A percentile compares a stretch with the other conserved stretches of the same genome.
phyloP scores from a whole-genome alignment of 2,329 filamentous ascomycete species.

The Dactylellina sp. region DNA sequence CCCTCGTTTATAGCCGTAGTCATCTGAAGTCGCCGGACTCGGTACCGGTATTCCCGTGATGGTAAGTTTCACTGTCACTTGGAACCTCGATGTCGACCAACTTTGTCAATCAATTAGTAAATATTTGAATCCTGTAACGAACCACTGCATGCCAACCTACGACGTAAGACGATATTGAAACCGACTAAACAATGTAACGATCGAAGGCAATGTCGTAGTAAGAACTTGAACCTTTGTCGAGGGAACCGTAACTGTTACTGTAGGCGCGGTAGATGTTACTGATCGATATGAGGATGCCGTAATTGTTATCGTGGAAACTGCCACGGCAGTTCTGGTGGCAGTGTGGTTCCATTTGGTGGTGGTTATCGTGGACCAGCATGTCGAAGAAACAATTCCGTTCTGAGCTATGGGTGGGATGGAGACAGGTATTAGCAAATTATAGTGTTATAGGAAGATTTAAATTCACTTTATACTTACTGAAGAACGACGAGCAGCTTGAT shows the following conservation, averaged over 20 bases:
- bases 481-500: not conserved
- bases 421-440: not conserved
- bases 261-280: not conserved
- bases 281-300: not conserved
- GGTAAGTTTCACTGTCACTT: not conserved
- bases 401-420: conserved; percentile 9
- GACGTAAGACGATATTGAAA: not conserved
- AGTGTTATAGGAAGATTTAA: not conserved
- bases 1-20: not conserved
- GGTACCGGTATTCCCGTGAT: not conserved
- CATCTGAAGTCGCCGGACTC: not conserved
- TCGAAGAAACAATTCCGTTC: conserved; percentile 3
- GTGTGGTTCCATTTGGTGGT: conserved; percentile 6
- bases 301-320: not conserved
- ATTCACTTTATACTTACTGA: not conserved
- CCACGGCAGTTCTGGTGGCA: not conserved
- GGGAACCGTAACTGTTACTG: not conserved
- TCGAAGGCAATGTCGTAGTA: not conserved
- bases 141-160: too few species aligned
- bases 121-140: too few species aligned
- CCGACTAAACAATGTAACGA: not conserved
- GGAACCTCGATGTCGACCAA: not conserved
- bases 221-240: not conserved
- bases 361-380: conserved; percentile 8
- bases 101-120: not conserved